Evolutionary conservation across 768 basidiomycete genomes (phyloP), one percentile per base, ranked within the genome.

Genomic region (Leccinum longicurvipes): DNA sequence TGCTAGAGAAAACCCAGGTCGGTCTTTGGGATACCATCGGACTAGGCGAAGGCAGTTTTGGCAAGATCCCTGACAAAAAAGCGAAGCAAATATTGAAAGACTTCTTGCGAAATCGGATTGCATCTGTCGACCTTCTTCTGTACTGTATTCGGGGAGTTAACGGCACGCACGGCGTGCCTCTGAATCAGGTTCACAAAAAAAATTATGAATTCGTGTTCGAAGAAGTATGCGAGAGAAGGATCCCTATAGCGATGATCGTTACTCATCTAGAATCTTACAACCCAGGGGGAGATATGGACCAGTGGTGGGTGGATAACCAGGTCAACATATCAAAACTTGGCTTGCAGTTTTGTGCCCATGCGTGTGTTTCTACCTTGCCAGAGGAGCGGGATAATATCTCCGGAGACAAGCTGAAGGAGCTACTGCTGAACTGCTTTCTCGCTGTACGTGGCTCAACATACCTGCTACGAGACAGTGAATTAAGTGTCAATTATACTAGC

Each of bases 261-360:
- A 72, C 67, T 3, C 51, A 67, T 23, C 56, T 74, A 39, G 71
- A 71, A 53, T 67, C 62, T 9, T 63, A 62, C 44, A 47, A 70
- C 12, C 56, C 57, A 0, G 54, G 60, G 39, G 59, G 60, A 8
- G 64, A 66, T 19, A 74, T 73, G 65, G 63, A 70, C 9, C 42
- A 54, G 50, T 78, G 77, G 77, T 77, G 74, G 74, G 42, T 49
- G 10, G 39, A 59, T 45, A 75, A 72, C 44, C 52, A 70, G 46
- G 46, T 23, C 10, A 47, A 44, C 4, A 70, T 76, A 57, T 60
- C 50, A 19, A 27, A 48, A 17, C 55, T 72, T 29, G 64, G 64
- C 7, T 75, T 79, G 57, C 48, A 60, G 24, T 66, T 75, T 23
- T 62, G 66, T 28, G 72, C 65, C 4, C 67, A 73, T 25, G 77